Conservation (phyloP, 2,329 filamentous ascomycete species). For the Xylariaceae sp. region DNA sequence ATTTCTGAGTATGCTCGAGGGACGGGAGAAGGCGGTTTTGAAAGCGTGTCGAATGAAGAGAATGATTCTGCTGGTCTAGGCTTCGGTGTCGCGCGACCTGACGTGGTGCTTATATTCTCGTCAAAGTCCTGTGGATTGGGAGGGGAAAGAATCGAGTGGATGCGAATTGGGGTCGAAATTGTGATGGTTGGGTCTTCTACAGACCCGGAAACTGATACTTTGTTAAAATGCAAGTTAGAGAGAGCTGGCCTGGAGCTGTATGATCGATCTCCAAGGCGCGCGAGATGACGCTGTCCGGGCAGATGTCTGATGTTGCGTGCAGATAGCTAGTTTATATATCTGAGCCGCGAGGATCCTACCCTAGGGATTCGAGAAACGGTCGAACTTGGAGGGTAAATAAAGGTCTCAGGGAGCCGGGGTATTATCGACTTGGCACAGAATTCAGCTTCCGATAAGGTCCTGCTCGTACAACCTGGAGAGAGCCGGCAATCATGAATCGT, state of each 20-base stretch:
- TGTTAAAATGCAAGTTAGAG: constrained; percentile 18
- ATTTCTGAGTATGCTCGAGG: constrained; percentile 25
- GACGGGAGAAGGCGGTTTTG: constrained; percentile 28
- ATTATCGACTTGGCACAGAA: constrained; percentile 1
- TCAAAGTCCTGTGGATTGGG: constrained; percentile 38
- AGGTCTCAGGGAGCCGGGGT: constrained; percentile 2
- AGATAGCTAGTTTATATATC: constrained; percentile 2
- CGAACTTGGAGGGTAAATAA: constrained; percentile 1
- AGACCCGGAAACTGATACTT: constrained; percentile 31
- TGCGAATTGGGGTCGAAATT: constrained; percentile 47
- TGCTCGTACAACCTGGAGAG: constrained; percentile 6
- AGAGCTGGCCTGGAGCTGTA: constrained; percentile 14
- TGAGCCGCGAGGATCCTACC: not conserved
- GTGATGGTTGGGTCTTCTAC: constrained; percentile 41
- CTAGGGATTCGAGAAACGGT: constrained; percentile 1
- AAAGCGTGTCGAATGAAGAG: constrained; percentile 28
- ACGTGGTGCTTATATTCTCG: constrained; percentile 32
- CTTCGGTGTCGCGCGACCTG: constrained; percentile 34
- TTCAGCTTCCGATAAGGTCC: constrained; percentile 5
- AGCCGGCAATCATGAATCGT: not conserved
- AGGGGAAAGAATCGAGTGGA: constrained; percentile 48
- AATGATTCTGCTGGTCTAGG: constrained; percentile 35
- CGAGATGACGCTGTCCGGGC: constrained; percentile 14
- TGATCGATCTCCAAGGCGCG: constrained; percentile 14
- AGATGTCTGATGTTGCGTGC: not conserved